Base-by-base conservation (phyloP, 2,329 filamentous ascomycete genomes). In the Pseudogymnoascus pannorum region DNA sequence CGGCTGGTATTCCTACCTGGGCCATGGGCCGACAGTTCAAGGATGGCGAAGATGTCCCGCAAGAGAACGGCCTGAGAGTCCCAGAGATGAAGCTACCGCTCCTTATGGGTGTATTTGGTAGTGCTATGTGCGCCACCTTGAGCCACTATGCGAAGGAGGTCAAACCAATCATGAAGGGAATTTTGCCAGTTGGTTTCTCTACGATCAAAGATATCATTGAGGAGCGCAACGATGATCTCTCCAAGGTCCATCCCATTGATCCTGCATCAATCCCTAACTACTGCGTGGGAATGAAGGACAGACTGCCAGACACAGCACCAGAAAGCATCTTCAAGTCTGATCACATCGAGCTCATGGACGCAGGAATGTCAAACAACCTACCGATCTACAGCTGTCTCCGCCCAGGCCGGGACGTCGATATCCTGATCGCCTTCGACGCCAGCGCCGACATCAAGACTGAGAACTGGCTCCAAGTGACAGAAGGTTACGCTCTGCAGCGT, bases 301-400 rank as follows among this genome's bases (percentile, higher is more conserved):
- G 84, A 64, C 79, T 99, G 5, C 88, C 91, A 0, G 75, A 83
- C 0, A 89, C 90, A 0, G 88, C 88, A n/a, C 92, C 94, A 0
- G 83, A 87, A 31, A 91, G 85, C 62, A 84, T 96, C 38, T 86
- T 89, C 68, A 78, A 84, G 16, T 81, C 80, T 12, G 80, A 87
- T 48, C 88, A 96, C 72, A 80, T 93, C 16, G 87, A 90, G 66
- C 81, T 93, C 14, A 97, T 97, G 92, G 94, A 99, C 73, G 92
- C 94, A 1, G 94, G 94, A 58, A 99, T 99, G 94, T 95, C 90
- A 66, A 97, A 99, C 72, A 99, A 99, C 70, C 79, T 99, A 7
- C 94, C 94, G 1, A 92, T 97, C 42, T 99, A 99, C 72, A 94
- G 94, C 0, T 81, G 97, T 3, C 85, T 99, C 16, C 86, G 94